phyloP scores from a whole-genome alignment of 371 early-diverging fungal species.

The Mortierella sp. region DNA sequence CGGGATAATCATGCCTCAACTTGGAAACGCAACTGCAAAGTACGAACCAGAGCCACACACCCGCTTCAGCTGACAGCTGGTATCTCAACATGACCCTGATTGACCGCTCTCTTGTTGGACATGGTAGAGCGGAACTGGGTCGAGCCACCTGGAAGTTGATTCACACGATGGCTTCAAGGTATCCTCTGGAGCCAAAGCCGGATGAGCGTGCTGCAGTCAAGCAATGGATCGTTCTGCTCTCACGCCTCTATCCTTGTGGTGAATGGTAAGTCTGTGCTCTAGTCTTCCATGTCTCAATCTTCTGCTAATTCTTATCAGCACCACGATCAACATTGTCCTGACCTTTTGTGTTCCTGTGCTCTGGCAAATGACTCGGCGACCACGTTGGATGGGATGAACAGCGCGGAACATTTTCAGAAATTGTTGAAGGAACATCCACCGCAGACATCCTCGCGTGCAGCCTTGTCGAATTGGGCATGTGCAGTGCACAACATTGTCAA shows the following conservation, averaged over 20 bases:
- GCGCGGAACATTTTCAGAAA: conserved; percentile 88
- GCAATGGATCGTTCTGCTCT: conserved; percentile 86
- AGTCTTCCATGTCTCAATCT: neutral
- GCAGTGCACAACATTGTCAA: conserved; percentile 97
- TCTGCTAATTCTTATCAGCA: neutral
- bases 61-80: no score
- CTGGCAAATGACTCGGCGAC: neutral
- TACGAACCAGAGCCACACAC: no score
- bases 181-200: conserved; percentile 86
- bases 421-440: conserved; percentile 91
- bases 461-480: conserved; percentile 94
- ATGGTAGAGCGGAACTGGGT: conserved; percentile 84
- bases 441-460: conserved; percentile 74
- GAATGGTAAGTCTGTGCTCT: conserved; percentile 79
- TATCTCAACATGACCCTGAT: conserved; percentile 2
- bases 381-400: conserved; percentile 44
- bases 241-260: conserved; percentile 97
- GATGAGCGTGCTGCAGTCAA: conserved; percentile 84
- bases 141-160: conserved; percentile 86
- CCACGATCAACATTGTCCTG: no score
- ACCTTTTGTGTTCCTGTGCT: no score
- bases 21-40: conserved; percentile 86
- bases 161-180: conserved; percentile 98
- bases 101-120: neutral
- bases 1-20: conserved; percentile 77